phyloP scores from a whole-genome alignment of 805 yeast genomes.

The Nakazawaea laoshanensis region DNA sequence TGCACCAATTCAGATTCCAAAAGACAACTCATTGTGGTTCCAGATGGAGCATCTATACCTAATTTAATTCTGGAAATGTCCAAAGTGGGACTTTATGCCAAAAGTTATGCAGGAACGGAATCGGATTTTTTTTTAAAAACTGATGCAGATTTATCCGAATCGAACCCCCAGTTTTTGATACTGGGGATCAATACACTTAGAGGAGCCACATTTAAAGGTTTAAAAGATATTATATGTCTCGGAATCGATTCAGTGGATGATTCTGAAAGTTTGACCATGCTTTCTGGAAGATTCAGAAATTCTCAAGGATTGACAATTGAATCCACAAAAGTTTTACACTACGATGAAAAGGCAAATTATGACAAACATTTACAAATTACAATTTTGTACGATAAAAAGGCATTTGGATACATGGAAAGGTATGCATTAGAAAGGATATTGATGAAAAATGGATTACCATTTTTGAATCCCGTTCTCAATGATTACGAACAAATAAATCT shows the following conservation, averaged over 20 bases:
- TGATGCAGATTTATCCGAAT: conserved; percentile 13
- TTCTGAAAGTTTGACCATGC: conserved; percentile 13
- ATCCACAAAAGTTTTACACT: too few relatives aligned
- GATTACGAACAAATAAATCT: conserved; percentile 6
- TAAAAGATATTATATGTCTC: conserved; percentile 18
- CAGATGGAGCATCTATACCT: conserved; percentile 6
- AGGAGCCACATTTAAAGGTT: conserved; percentile 19
- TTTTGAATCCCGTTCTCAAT: conserved; percentile 2
- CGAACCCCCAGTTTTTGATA: conserved; percentile 15
- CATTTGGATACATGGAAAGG: conserved; percentile 21
- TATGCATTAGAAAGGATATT: conserved; percentile 21
- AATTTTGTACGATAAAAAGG: conserved; percentile 12
- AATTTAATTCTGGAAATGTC: neutral
- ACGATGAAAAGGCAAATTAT: too few relatives aligned
- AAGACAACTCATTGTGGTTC: conserved; percentile 3
- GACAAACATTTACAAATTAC: too few relatives aligned
- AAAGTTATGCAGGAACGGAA: neutral
- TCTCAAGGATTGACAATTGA: too few relatives aligned
- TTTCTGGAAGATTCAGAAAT: conserved; percentile 18
- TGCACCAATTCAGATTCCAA: neutral
- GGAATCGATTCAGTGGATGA: conserved; percentile 24
- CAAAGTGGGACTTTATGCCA: neutral
- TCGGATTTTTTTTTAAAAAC: too few relatives aligned
- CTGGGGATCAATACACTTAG: conserved; percentile 17
- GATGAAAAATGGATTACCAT: conserved; percentile 11